Conservation (phyloP, 192 early-diverging fungal genomes). For the Backusella macrospora region DNA sequence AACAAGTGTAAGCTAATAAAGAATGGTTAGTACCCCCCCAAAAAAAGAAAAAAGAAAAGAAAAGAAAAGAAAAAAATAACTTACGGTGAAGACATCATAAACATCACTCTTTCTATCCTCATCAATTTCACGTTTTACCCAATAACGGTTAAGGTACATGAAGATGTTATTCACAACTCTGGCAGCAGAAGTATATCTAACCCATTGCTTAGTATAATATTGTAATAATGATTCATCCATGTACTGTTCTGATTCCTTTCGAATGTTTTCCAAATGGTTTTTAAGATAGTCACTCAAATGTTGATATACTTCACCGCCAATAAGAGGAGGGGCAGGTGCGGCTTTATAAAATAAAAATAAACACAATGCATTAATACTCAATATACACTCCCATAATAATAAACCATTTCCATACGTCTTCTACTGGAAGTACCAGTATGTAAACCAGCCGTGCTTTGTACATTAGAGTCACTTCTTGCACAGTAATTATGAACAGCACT, state of each 20-base stretch:
- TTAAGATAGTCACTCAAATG: constrained; percentile 56
- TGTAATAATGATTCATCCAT: constrained; percentile 82
- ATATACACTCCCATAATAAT: not conserved
- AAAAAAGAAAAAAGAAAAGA: too few species aligned
- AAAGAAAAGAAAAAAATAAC: constrained; percentile 24
- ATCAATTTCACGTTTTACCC: constrained; percentile 96
- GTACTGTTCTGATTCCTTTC: constrained; percentile 57
- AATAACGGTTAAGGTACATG: constrained; percentile 93
- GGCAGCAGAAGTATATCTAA: constrained; percentile 83
- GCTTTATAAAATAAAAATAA: not conserved
- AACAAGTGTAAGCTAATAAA: constrained; percentile 71
- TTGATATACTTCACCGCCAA: constrained; percentile 59
- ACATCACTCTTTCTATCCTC: constrained; percentile 86
- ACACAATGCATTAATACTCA: constrained; percentile 14
- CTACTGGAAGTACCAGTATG: not conserved
- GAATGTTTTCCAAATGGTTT: constrained; percentile 54
- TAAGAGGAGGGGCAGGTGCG: constrained; percentile 51
- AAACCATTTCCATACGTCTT: constrained; percentile 4
- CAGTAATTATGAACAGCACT: constrained; percentile 39
- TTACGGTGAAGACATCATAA: constrained; percentile 92
- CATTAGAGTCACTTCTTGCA: constrained; percentile 19
- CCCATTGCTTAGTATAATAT: constrained; percentile 92
- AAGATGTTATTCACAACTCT: constrained; percentile 90
- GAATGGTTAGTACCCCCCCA: not conserved
- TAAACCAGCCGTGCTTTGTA: constrained; percentile 14